Base-by-base conservation (phyloP, 2,329 filamentous ascomycete genomes). In the Botrytis tulipae region DNA sequence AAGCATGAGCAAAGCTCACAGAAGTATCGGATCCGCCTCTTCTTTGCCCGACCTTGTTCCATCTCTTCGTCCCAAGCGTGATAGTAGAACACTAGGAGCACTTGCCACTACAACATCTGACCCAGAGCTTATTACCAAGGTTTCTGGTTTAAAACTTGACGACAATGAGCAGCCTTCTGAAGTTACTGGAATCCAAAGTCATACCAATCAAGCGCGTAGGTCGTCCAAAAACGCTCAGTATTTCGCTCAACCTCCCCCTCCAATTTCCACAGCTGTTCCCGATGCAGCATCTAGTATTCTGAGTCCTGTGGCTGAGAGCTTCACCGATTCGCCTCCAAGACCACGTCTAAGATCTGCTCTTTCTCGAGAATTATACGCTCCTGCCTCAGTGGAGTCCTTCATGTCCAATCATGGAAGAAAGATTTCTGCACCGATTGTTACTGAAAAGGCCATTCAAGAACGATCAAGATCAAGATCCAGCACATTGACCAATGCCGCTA, bases 31-130 rank as follows among this genome's bases (percentile, higher is more conserved):
- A 29, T 80, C 79, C 9, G 74, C 77, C 10, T 78, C 78, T 22
- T 81, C 80, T 20, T 76, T 81, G n/a, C 80, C 80, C n/a, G 80
- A 81, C 62, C 76, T 81, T 20, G 75, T 80, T 32, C 77, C 77
- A 35, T 80, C 79, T 2, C 72, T 75, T 29, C 75, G 76, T n/a
- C 46, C 71, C 25, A 77, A 75, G 14, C 63, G 70, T 54, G 77
- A 76, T 20, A 72, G 71, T 51, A 37, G 71, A 62, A 69, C 51
- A 20, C 51, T 67, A 16, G 59, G 71, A 22, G 54, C 51, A 25
- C 44, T 67, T 20, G 44, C 44, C 32, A 70, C 44, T 18, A 46
- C 29, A 37, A 57, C 46, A 54, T 71, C 71, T 35, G 42, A 70
- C 10, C 57, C 70, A 14, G 76, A 77, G 62, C 54, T 77, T n/a